Base-by-base conservation (phyloP, 2,329 filamentous ascomycete species). In the Mycosphaerella sp. region DNA sequence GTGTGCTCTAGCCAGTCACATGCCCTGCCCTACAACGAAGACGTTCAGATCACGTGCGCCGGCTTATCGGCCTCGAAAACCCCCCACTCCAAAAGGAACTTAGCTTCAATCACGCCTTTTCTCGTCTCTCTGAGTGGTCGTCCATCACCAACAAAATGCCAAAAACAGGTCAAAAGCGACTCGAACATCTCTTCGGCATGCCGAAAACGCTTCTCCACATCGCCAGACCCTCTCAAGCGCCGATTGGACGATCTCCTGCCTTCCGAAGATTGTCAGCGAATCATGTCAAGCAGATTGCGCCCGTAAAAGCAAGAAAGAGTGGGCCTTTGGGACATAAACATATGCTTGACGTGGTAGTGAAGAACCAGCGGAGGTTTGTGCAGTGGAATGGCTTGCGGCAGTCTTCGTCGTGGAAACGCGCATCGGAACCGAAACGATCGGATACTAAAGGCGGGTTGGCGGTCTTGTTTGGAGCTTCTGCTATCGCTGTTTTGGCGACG, bases 401-500 rank as follows among this genome's bases (percentile, higher is more conserved):
- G 39, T 52, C 47, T 17, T 56, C 48, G 17, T 53, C 36, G 34
- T 57, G 52, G 54, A 42, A 45, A 43, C 28, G 32, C 4, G 43
- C 46, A 40, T 49, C 44, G 10, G 32, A 51, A 44, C 53, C 58
- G 7, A 49, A 55, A 44, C 54, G 44, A 27, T 51, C 54, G 18
- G 49, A 60, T 55, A 50, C 55, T 41, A 44, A 50, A 13, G 54
- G 58, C 14, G 54, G 49, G 13, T 45, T 58, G 56, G 52, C 44
- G 3, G 37, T 53, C 1, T 36, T 58, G 41, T 55, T 58, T 37
- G 56, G 56, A 40, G 58, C 56, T 18, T 60, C 58, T 12, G 56
- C 53, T 16, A 35, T 60, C 27, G 58, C 56, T 53, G 47, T 55
- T 32, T 39, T 60, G 50, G 53, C 58, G 28, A 45, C 58, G 44